Percentiles rank a stretch among this genome's conserved stretches.
These are phyloP conservation scores for Magnusiomyces clavatus DNA, from an alignment of 1,139 yeast species.

Conservation along the genomic window DNA sequence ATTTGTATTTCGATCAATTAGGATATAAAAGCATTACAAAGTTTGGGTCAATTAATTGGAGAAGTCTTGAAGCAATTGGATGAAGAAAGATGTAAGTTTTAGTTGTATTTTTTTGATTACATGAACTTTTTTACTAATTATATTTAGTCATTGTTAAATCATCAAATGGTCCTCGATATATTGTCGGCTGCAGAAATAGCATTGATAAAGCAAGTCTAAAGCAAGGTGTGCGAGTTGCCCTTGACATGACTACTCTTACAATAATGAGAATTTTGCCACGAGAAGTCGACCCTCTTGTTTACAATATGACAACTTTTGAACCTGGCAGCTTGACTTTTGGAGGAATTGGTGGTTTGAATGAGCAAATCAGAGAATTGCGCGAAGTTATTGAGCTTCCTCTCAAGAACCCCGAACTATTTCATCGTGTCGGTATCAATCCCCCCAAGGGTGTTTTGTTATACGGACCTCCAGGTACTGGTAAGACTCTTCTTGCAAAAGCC, in stretches of 20 bases:
- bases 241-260: conserved; percentile 96
- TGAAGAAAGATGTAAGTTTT: conserved; percentile 61
- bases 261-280: conserved; percentile 96
- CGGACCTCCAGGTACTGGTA: conserved; percentile 99
- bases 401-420: conserved; percentile 92
- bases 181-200: conserved; percentile 94
- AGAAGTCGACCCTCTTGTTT: conserved; percentile 97
- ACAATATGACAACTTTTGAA: conserved; percentile 94
- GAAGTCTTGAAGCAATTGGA: conserved; percentile 94
- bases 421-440: conserved; percentile 94
- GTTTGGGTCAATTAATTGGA: conserved; percentile 96
- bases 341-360: conserved; percentile 95
- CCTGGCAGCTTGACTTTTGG: conserved; percentile 94
- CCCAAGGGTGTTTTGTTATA: conserved; percentile 96
- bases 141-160: conserved; percentile 74
- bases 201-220: conserved; percentile 71
- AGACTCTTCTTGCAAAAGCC: conserved; percentile 91
- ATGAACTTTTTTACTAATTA: conserved; percentile 1
- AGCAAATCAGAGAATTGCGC: conserved; percentile 91
- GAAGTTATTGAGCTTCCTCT: conserved; percentile 96
- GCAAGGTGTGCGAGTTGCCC: conserved; percentile 93
- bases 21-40: conserved; percentile 93
- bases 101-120: background rate
- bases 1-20: conserved; percentile 6
- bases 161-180: conserved; percentile 94